Evolutionary conservation across 1,284 basidiomycete genomes (phyloP), one percentile per base, ranked within the genome.

Genomic region (Microbotryomycetes sp.): DNA sequence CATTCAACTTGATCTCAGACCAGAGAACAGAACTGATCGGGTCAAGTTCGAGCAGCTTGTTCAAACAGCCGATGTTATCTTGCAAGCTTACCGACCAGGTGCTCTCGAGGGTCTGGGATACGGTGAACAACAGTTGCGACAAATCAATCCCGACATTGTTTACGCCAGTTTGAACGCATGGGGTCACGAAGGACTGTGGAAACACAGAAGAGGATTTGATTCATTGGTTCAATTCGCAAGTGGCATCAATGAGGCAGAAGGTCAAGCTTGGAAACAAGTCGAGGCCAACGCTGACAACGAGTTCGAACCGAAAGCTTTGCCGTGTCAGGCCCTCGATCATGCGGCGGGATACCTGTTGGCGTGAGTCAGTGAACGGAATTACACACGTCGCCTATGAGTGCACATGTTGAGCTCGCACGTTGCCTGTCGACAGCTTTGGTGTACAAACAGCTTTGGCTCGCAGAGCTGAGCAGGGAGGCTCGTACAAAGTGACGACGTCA

Each of bases 51-150:
- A 65, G 3, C 57, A 63, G 0, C 77, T 86, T 1, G 73, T 79
- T 6, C 65, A 73, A 56, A 77, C 77, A 22, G 77, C 81, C 0
- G 83, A 86, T 68, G 81, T 86, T 4, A 83, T 86, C 68, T 72
- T 86, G n/a, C 85, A 87, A 70, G 80, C 82, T 0, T 86, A 86
- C 72, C 79, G 84, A 15, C 84, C 84, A 0, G 80, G 80, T 0
- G 80, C 80, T 0, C 72, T 85, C n/a, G 72, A 73, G 5, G 73
- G 67, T 4, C 82, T 81, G 61, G 83, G 82, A 0, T 84, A 84
- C 65, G 79, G 81, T 0, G 70, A 77, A 0, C 66, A 75, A 9
- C 77, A 80, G 6, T 74, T 83, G 3, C 76, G 76, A 0, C 63
- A 69, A 15, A 53, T 79, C 30, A 76, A 78, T 4, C 81, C 82